Evolutionary conservation across 768 basidiomycete species (phyloP), one percentile per base, ranked within the genome.

Genomic region (Mycena crocata): DNA sequence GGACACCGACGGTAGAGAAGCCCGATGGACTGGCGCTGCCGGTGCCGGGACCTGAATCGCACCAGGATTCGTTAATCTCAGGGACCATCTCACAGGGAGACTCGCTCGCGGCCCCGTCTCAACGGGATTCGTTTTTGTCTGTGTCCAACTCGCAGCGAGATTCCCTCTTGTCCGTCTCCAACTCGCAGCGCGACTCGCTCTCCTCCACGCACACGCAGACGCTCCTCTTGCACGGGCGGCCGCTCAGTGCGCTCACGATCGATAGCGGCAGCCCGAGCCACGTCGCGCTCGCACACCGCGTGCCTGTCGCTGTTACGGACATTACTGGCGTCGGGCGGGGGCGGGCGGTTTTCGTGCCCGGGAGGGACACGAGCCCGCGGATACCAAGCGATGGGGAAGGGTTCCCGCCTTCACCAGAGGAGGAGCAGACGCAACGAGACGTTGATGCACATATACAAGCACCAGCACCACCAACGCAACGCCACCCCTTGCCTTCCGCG

Each of bases 231-330:
- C 68, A 62, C 62, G n/a, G n/a, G n/a, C 62, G 32, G n/a, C 55
- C 65, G 7, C 79, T 80, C 0, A 74, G 73, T 55, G 82, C 79
- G 71, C 81, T 82, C 77, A 73, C 49, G 8, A 19, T n/a, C 21
- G 82, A 83, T 64, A 76, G 76, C n/a, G 69, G 51, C 2, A 82
- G 79, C 61, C 78, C 81, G 8, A 74, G 72, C 23, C 78, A 79
- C 31, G 72, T 82, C 32, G 70, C 75, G 3, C 72, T 78, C 31
- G 83, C 80, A 8, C 79, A 80, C 42, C 77, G 81, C 23, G 72
- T 84, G 62, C 79, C 80, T 7, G 76, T 82, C 3, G 69, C 76
- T 2, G 68, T 23, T 13, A n/a, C n/a, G 1, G 30, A n/a, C 3
- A 55, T 49, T 4, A 56, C 35, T 3, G 61, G 65, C 26, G 80